phyloP scores from a whole-genome alignment of 768 basidiomycete genomes.

The Kwoniella dendrophila region DNA sequence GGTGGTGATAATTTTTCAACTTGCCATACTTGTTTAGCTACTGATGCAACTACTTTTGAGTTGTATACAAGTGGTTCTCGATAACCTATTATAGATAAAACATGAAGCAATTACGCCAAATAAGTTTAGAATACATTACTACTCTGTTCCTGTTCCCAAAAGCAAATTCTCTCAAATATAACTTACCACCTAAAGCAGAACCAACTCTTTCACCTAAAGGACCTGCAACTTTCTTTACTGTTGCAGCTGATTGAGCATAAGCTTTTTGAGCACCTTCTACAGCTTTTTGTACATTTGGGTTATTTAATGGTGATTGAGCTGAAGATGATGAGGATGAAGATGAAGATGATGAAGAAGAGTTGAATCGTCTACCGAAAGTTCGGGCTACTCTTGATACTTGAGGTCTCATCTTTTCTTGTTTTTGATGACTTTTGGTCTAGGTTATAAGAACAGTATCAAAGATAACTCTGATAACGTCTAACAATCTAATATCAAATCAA shows the following conservation, averaged over 20 bases:
- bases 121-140: too few species aligned
- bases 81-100: conserved; percentile 36
- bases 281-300: conserved; percentile 53
- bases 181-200: conserved; percentile 51
- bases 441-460: not conserved
- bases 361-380: conserved; percentile 38
- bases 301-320: conserved; percentile 30
- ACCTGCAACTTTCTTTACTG: conserved; percentile 52
- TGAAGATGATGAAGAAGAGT: conserved; percentile 35
- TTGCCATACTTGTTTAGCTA: conserved; percentile 55
- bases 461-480: not conserved
- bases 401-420: conserved; percentile 27
- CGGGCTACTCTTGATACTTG: conserved; percentile 34
- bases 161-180: too few species aligned
- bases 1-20: conserved; percentile 56
- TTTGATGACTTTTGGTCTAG: not conserved
- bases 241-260: conserved; percentile 38
- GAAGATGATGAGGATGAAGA: conserved; percentile 24
- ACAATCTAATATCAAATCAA: too few species aligned
- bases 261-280: conserved; percentile 50
- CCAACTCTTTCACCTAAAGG: conserved; percentile 54
- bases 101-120: not conserved
- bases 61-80: conserved; percentile 51
- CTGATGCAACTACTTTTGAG: conserved; percentile 52
- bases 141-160: too few species aligned